These are phyloP conservation scores for Herpetomonas muscarum DNA, from an alignment of 208 protist species.

Conservation along the genomic window DNA sequence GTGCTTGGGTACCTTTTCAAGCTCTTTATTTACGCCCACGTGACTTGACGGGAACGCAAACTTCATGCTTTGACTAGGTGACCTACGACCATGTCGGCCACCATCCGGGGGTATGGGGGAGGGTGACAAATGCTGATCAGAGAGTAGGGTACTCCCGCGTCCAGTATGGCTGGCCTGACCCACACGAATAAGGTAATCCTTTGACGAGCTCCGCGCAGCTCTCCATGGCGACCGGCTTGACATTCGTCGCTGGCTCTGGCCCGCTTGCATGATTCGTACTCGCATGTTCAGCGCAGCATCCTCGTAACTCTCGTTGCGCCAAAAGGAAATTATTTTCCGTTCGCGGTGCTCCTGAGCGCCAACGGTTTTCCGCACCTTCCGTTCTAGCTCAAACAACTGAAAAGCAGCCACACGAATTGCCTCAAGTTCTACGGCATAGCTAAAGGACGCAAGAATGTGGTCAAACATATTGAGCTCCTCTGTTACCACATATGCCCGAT, in stretches of 20 bases:
- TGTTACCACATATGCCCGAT: conserved; percentile 27
- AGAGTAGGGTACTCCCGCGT: background rate
- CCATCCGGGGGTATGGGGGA: background rate
- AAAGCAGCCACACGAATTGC: conserved; percentile 37
- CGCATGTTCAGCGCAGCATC: conserved; percentile 24
- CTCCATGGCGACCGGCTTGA: background rate
- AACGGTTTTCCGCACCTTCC: conserved; percentile 28
- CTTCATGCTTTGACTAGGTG: background rate
- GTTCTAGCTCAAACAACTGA: conserved; percentile 44
- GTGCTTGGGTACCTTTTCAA: too few species aligned
- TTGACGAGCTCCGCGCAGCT: background rate
- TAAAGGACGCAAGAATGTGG: conserved; percentile 23
- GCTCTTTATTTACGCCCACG: too few species aligned
- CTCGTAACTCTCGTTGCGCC: conserved; percentile 35
- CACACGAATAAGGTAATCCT: background rate
- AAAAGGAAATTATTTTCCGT: conserved; percentile 30
- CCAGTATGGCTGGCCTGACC: background rate
- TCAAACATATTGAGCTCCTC: conserved; percentile 28
- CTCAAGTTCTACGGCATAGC: conserved; percentile 31
- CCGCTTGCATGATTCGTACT: conserved; percentile 15
- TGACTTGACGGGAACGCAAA: too few species aligned
- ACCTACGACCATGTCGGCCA: background rate
- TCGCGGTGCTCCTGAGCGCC: conserved; percentile 42
- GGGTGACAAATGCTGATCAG: background rate
- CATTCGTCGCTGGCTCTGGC: background rate